These are phyloP conservation scores for Herpetospermum pedunculosum DNA, from an alignment of 306 rosid genomes.

Conservation along the genomic window DNA sequence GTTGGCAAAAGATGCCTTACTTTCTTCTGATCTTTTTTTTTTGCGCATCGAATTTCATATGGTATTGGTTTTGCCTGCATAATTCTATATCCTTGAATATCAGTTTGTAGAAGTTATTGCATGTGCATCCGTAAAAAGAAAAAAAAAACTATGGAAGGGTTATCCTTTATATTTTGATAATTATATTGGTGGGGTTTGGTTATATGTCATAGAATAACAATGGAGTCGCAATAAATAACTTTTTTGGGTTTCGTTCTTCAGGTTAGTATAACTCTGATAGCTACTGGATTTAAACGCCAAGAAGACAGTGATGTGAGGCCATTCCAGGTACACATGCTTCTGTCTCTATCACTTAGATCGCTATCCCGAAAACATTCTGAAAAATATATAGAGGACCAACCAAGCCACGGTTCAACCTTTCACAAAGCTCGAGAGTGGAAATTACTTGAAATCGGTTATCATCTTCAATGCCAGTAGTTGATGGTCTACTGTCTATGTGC, in stretches of 20 bases:
- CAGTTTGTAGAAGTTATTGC: background rate
- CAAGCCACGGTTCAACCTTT: background rate
- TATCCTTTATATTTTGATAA: background rate
- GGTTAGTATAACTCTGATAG: constrained; percentile 95
- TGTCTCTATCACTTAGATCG: background rate
- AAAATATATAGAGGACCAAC: background rate
- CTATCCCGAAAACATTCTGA: background rate
- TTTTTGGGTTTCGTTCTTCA: constrained; percentile 18
- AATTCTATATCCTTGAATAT: background rate
- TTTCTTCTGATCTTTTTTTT: background rate
- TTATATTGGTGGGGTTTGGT: background rate
- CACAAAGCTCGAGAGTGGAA: background rate
- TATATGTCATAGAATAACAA: background rate
- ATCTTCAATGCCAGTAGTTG: background rate
- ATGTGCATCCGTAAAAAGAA: background rate
- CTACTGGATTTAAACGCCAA: constrained; percentile 99
- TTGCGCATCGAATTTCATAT: background rate
- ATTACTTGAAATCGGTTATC: background rate
- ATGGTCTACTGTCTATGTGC: constrained; percentile 22
- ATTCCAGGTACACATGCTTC: constrained; percentile 42
- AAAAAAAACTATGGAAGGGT: background rate
- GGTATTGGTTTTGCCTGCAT: background rate
- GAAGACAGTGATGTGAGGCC: constrained; percentile 82
- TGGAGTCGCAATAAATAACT: background rate
- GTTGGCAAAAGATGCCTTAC: background rate